Conservation (phyloP, 73 alveolate species). For the Uronychia setigera region DNA sequence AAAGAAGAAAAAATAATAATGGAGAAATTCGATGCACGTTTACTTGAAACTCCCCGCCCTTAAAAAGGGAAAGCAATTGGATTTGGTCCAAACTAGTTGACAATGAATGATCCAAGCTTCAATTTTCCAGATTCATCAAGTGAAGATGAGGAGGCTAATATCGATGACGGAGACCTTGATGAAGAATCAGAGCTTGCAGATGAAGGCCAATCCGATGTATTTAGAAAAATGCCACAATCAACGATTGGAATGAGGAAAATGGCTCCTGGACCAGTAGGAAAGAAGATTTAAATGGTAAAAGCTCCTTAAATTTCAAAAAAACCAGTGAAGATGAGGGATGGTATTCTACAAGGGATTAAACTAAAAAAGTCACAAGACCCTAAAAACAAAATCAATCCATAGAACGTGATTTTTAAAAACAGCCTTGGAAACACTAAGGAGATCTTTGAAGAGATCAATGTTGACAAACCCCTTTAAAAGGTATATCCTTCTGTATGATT, state of each 20-base stretch:
- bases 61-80: neutral
- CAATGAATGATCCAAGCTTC: neutral
- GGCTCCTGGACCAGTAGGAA: neutral
- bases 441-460: neutral
- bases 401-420: neutral
- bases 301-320: constrained; percentile 1
- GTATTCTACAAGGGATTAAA: neutral
- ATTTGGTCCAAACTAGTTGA: neutral
- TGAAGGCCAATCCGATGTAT: neutral
- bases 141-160: neutral
- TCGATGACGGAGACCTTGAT: neutral
- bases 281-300: neutral
- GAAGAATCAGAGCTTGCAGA: too few relatives aligned
- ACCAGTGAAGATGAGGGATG: too few relatives aligned
- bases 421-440: neutral
- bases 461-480: neutral
- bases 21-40: neutral
- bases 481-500: too few relatives aligned
- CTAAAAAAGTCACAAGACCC: neutral
- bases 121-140: neutral
- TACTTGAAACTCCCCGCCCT: neutral
- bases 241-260: neutral
- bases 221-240: neutral
- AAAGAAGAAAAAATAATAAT: neutral
- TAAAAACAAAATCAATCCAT: neutral